A percentile compares a stretch with the other conserved stretches of the same genome.
Conservation (phyloP, 192 early-diverging fungal genomes). For the Backusella westeae region DNA sequence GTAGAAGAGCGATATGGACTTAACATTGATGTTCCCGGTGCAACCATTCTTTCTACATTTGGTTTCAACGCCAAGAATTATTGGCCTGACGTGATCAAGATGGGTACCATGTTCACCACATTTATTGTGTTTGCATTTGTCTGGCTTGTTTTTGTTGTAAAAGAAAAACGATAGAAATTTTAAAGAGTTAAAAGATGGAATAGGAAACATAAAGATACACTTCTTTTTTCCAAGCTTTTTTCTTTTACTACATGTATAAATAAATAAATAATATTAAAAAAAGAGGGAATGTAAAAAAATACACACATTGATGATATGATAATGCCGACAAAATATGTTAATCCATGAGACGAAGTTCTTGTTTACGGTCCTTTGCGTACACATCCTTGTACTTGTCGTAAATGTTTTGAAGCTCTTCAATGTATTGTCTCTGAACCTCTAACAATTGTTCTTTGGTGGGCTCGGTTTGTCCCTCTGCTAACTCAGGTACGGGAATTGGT, state of each 20-base stretch:
- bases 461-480: slow-evolving; percentile 40
- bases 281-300: not conserved
- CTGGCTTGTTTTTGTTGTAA: slow-evolving; percentile 79
- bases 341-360: slow-evolving; percentile 65
- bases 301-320: not conserved
- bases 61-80: slow-evolving; percentile 81
- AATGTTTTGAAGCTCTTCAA: slow-evolving; percentile 59
- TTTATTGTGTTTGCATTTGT: slow-evolving; percentile 72
- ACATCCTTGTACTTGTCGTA: slow-evolving; percentile 73
- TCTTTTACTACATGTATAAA: not conserved
- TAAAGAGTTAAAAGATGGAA: not conserved
- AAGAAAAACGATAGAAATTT: slow-evolving; percentile 66
- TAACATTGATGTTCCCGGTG: slow-evolving; percentile 82
- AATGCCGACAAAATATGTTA: slow-evolving; percentile 32
- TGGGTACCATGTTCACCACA: slow-evolving; percentile 54
- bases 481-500: slow-evolving; percentile 60
- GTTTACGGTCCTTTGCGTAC: slow-evolving; percentile 61
- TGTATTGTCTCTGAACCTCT: slow-evolving; percentile 64
- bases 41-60: slow-evolving; percentile 82
- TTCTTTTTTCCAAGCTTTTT: not conserved
- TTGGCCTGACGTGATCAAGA: slow-evolving; percentile 73
- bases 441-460: slow-evolving; percentile 61
- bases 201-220: not conserved
- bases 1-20: slow-evolving; percentile 80
- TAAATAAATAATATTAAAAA: not conserved